Percentiles rank a stretch among this genome's conserved stretches.
phyloP scores from a whole-genome alignment of 257 asterid genomes.

The Solanum raphanifolium region DNA sequence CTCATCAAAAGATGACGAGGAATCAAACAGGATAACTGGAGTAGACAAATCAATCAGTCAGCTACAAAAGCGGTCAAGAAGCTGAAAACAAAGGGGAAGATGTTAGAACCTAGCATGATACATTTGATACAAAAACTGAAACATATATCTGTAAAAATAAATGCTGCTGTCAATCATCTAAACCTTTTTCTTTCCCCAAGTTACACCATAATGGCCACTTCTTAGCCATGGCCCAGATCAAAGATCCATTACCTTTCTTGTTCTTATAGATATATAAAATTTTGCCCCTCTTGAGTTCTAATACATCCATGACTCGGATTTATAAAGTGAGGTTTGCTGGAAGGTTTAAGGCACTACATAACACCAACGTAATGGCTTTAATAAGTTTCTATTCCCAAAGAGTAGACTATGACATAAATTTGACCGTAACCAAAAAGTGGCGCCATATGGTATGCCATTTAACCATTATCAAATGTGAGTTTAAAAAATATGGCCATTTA shows the following conservation, averaged over 20 bases:
- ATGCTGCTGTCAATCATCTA: background rate
- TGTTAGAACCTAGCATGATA: background rate
- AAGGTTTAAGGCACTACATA: background rate
- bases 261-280: background rate
- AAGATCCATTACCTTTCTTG: background rate
- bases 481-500: background rate
- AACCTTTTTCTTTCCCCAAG: background rate
- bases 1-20: background rate
- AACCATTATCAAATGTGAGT: background rate
- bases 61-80: background rate
- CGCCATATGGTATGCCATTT: background rate
- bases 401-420: background rate
- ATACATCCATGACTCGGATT: background rate
- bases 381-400: background rate
- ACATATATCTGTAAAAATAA: background rate
- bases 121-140: background rate
- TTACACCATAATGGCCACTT: background rate
- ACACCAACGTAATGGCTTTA: background rate
- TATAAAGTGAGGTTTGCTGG: background rate
- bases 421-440: background rate
- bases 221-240: background rate
- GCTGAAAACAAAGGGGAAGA: background rate
- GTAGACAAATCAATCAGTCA: background rate
- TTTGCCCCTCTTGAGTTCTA: background rate
- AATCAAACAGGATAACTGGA: background rate